phyloP scores from a whole-genome alignment of 176 grass and related monocot species.

The Olyra latifolia region DNA sequence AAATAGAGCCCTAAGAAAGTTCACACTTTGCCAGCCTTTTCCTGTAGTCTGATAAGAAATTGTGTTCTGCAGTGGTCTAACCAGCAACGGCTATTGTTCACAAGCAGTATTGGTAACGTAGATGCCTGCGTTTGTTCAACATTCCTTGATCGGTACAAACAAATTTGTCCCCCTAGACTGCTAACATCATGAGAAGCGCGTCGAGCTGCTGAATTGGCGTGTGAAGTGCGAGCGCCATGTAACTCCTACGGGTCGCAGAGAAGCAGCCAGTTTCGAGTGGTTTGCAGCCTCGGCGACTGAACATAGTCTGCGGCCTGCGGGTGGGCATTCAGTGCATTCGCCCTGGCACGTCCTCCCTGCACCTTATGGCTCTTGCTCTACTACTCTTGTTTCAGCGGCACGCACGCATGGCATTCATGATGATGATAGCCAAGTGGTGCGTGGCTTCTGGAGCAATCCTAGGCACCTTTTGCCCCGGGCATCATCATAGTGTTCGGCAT shows the following conservation, averaged over 20 bases:
- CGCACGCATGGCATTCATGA: background rate
- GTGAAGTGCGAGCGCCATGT: background rate
- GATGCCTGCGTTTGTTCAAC: background rate
- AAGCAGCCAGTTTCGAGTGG: background rate
- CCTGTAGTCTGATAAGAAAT: background rate
- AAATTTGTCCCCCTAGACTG: too few species aligned
- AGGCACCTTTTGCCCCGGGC: background rate
- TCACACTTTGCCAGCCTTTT: background rate
- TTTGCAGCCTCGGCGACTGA: background rate
- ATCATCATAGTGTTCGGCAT: constrained; percentile 14
- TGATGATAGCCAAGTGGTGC: constrained; percentile 21
- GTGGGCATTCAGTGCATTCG: background rate
- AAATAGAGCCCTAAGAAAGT: too few species aligned
- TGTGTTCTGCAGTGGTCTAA: background rate
- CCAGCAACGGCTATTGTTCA: background rate
- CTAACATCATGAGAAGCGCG: too few species aligned
- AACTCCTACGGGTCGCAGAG: background rate
- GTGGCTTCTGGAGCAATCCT: constrained; percentile 8
- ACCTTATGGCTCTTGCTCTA: background rate
- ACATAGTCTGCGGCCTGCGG: background rate
- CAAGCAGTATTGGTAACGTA: background rate
- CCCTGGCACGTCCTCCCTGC: background rate
- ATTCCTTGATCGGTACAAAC: background rate
- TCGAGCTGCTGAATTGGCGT: background rate
- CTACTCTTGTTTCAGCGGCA: background rate